Evolutionary conservation across 1,284 basidiomycete genomes (phyloP).

Genomic region (Butyriboletus regius): DNA sequence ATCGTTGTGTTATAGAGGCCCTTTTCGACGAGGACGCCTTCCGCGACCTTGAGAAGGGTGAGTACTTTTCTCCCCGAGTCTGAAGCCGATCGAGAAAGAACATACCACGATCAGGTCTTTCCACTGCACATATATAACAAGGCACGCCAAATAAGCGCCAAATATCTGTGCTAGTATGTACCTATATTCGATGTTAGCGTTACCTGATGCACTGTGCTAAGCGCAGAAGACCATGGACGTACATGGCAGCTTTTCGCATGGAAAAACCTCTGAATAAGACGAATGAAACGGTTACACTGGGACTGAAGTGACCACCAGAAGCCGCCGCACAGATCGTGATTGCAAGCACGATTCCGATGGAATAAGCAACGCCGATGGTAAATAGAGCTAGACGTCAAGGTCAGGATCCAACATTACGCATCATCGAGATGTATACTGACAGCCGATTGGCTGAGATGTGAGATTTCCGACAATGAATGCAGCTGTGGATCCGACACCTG

Average conservation of each 20-base stretch:
- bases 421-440: constrained; percentile 32
- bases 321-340: constrained; percentile 46
- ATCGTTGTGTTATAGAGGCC: constrained; percentile 38
- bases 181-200: constrained; percentile 30
- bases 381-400: constrained; percentile 40
- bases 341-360: constrained; percentile 55
- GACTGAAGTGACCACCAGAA: constrained; percentile 61
- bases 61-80: background rate
- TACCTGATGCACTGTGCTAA: background rate
- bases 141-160: constrained; percentile 55
- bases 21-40: constrained; percentile 36
- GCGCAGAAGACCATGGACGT: constrained; percentile 8
- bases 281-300: constrained; percentile 50
- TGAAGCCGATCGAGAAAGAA: background rate
- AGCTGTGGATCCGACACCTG: constrained; percentile 55
- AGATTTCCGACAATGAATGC: constrained; percentile 49
- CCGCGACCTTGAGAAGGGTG: constrained; percentile 28
- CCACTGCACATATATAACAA: constrained; percentile 58
- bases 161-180: constrained; percentile 59
- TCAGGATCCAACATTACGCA: background rate
- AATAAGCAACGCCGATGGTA: constrained; percentile 57
- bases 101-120: constrained; percentile 42
- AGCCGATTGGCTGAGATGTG: constrained; percentile 40
- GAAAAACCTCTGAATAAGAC: constrained; percentile 54
- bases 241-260: constrained; percentile 46